These are phyloP conservation scores for Penicillium fimorum DNA, from an alignment of 495 filamentous ascomycete genomes.

Conservation along the genomic window DNA sequence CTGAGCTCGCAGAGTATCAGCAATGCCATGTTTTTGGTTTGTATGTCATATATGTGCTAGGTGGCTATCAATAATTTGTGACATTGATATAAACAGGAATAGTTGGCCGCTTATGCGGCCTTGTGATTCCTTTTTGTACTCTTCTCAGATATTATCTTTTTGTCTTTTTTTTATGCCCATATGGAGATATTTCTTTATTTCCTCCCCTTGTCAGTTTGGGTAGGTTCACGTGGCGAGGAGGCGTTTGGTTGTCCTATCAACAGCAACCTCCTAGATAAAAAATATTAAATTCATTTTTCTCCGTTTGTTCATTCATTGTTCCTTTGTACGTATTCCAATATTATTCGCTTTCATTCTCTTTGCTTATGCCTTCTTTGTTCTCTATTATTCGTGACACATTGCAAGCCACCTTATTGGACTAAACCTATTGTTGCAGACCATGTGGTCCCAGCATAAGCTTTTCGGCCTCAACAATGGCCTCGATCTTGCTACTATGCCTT, in stretches of 20 bases:
- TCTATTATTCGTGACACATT: not conserved
- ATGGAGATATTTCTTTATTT: no score
- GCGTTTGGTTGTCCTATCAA: not conserved
- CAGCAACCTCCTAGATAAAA: not conserved
- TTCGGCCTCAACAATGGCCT: constrained; percentile 1
- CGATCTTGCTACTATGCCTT: not conserved
- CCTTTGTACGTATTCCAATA: not conserved
- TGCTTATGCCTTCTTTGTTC: not conserved
- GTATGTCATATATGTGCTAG: not conserved
- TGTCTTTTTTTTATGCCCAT: no score
- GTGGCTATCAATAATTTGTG: not conserved
- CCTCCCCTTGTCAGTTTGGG: no score
- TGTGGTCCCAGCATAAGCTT: not conserved
- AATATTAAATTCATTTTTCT: not conserved
- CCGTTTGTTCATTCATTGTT: not conserved
- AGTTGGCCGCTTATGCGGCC: no score
- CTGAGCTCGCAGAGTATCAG: no score
- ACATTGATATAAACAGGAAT: not conserved
- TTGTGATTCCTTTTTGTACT: no score
- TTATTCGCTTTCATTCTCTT: not conserved
- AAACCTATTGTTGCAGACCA: not conserved
- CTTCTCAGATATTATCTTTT: no score
- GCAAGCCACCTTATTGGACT: not conserved
- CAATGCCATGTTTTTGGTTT: not conserved
- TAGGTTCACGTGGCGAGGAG: not conserved